Evolutionary conservation across 306 rosid genomes (phyloP), one percentile per base, ranked within the genome.

Genomic region (Casuarina glauca): DNA sequence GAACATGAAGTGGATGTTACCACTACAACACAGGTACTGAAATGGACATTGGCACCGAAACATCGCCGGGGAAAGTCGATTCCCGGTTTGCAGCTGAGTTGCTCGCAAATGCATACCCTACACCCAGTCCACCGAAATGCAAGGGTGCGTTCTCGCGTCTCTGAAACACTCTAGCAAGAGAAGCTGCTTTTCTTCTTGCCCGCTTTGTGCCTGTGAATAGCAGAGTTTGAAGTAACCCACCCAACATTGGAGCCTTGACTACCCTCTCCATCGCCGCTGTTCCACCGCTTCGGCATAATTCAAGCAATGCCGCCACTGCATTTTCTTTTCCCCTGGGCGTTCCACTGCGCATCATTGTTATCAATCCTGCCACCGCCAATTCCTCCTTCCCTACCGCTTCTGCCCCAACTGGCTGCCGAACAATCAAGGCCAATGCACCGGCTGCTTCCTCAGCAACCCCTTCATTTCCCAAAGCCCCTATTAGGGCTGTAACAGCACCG

Each of bases 401-500:
- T 71, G 97, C 97, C 50, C 97, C 98, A 15, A 78, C 3, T 2
- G 89, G 87, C 79, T 90, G 95, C 72, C 97, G 79, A 8, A 94
- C 97, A n/a, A 94, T 86, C 90, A 94, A 88, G 76, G 95, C 95
- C 78, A 94, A 66, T 10, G 97, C 90, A 58, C 97, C 97, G 0
- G 97, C 98, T 42, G 97, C 93, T 89, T 94, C 98, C 88, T 94
- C 98, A 2, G 97, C 89, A 17, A 92, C 97, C 44, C 89, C 97
- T 82, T 90, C 97, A 16, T 78, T 83, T 35, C 88, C 85, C 87
- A 94, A 79, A 58, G 98, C 92, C 8, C 83, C 87, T 42, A 94
- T 94, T 8, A 94, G 89, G 13, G 97, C 97, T 41, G 87, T 75
- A 69, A 92, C 85, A 12, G 97, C 97, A 61, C 93, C 91, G 0